These are phyloP conservation scores for Aspergillus sclerotioniger DNA, from an alignment of 495 filamentous ascomycete genomes.

Conservation along the genomic window DNA sequence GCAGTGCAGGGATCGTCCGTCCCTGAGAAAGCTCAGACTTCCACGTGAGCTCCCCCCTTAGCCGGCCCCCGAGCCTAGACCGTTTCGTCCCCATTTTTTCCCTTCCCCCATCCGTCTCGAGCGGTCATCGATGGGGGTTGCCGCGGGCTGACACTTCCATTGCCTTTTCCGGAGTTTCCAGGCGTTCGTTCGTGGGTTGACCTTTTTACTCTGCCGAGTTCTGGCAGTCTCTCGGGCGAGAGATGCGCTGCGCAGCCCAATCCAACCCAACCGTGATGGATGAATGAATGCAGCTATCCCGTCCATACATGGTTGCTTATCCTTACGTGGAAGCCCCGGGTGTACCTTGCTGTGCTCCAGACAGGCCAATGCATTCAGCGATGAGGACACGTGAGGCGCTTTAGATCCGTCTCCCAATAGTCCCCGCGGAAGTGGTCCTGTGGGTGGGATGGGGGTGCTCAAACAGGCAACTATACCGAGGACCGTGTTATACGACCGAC, in stretches of 20 bases:
- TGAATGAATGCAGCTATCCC: neutral
- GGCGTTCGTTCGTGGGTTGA: neutral
- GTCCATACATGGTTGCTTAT: neutral
- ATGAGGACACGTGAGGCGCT: neutral
- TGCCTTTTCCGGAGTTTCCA: neutral
- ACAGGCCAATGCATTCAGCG: neutral
- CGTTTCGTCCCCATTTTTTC: slow-evolving; percentile 2
- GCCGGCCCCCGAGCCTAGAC: slow-evolving; percentile 10
- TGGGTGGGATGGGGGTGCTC: neutral
- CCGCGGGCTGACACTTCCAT: neutral
- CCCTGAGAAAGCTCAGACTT: slow-evolving; percentile 3
- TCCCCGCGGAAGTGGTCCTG: neutral
- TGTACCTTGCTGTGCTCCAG: neutral
- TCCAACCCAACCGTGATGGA: neutral
- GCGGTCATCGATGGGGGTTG: neutral
- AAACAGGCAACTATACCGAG: neutral
- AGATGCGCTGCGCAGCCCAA: neutral
- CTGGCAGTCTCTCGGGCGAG: slow-evolving; percentile 4
- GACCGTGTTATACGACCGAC: neutral
- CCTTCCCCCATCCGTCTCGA: neutral
- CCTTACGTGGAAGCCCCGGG: neutral
- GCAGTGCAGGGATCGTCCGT: neutral
- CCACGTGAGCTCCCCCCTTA: slow-evolving; percentile 7
- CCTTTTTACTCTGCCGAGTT: slow-evolving; percentile 11
- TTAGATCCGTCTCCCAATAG: neutral